Evolutionary conservation across 495 filamentous ascomycete genomes (phyloP).

Genomic region (Neurospora sp.): DNA sequence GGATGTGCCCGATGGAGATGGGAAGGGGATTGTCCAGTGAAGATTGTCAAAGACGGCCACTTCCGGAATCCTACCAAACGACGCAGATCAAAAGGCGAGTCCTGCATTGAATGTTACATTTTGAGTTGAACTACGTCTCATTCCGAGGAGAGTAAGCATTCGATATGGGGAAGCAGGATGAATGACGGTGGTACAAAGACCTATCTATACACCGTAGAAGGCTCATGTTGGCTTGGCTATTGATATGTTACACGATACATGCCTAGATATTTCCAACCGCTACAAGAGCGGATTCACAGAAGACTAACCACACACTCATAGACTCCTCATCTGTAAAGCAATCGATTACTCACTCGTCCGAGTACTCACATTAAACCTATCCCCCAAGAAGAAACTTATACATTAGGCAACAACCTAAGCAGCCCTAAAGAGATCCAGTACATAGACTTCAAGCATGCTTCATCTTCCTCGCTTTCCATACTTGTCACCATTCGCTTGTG

Average conservation of each 20-base stretch:
- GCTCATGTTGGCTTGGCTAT: neutral
- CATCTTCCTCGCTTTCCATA: neutral
- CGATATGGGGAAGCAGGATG: neutral
- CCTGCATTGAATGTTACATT: neutral
- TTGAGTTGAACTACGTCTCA: neutral
- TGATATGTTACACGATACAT: neutral
- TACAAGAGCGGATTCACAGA: neutral
- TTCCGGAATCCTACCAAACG: neutral
- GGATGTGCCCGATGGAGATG: neutral
- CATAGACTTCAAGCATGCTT: neutral
- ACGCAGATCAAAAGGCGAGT: neutral
- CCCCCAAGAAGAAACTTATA: neutral
- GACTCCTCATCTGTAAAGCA: neutral
- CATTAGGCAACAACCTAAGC: neutral
- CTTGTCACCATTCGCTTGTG: neutral
- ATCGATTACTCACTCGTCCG: neutral
- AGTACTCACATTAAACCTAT: neutral
- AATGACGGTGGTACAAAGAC: neutral
- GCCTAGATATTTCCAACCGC: neutral
- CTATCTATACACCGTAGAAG: neutral
- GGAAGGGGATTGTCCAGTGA: neutral
- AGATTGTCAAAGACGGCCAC: neutral
- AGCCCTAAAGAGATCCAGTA: neutral
- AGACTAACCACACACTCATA: neutral
- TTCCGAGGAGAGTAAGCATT: neutral